Conservation (phyloP, 345 rosid species). For the Sapria himalayana region DNA sequence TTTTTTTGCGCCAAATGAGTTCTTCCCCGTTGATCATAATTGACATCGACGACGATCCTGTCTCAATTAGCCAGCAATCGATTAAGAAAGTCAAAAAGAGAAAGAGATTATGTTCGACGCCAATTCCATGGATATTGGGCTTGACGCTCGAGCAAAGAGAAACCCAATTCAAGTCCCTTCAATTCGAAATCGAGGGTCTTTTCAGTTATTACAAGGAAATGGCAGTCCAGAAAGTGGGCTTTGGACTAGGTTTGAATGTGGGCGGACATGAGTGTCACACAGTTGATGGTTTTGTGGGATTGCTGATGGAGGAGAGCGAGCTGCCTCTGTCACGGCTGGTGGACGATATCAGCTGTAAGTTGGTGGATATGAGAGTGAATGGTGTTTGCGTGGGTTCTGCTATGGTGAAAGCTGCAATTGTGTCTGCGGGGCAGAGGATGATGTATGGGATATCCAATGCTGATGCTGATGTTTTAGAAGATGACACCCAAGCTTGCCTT, state of each 20-base stretch:
- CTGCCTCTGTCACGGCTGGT: constrained; percentile 46
- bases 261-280: constrained; percentile 13
- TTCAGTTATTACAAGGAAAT: constrained; percentile 29
- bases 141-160: constrained; percentile 21
- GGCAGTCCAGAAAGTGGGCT: constrained; percentile 14
- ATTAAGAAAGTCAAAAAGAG: constrained; percentile 28
- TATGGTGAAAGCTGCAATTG: constrained; percentile 37
- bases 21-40: no score
- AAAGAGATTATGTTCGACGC: constrained; percentile 22
- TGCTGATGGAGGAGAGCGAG: constrained; percentile 57
- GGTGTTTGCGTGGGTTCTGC: constrained; percentile 12
- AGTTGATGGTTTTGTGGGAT: constrained; percentile 27
- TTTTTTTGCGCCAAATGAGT: no score
- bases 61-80: constrained; percentile 6
- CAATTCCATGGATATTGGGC: background rate
- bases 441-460: constrained; percentile 43
- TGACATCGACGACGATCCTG: constrained; percentile 1
- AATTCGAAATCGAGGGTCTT: constrained; percentile 30
- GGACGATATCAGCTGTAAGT: constrained; percentile 20
- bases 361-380: constrained; percentile 15
- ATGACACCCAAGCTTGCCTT: constrained; percentile 31
- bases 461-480: constrained; percentile 81
- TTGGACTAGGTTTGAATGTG: constrained; percentile 10
- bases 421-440: constrained; percentile 59
- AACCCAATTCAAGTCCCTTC: constrained; percentile 19